Percentiles rank a stretch among this genome's conserved stretches.
These are phyloP conservation scores for Saprolegnia parasitica DNA, from an alignment of 352 stramenopile genomes.

Conservation along the genomic window DNA sequence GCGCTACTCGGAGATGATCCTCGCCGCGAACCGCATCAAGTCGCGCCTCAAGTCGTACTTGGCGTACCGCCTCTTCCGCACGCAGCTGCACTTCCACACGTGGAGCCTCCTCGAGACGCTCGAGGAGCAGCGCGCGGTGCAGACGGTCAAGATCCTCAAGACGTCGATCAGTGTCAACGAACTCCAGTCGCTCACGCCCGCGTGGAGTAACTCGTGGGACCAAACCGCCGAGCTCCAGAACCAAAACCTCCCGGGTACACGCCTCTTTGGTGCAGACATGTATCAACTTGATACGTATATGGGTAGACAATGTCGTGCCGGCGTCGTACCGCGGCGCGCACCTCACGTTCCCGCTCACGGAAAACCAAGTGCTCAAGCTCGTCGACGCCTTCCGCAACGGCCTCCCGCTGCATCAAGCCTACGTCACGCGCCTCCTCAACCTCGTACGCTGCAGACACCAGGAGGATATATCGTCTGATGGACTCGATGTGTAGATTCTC, in stretches of 20 bases:
- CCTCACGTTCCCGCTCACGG: slow-evolving; percentile 58
- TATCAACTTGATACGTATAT: neutral
- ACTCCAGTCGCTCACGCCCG: slow-evolving; percentile 68
- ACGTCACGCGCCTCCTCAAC: slow-evolving; percentile 69
- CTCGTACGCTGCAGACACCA: slow-evolving; percentile 41
- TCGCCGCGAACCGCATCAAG: slow-evolving; percentile 81
- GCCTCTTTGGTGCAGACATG: neutral
- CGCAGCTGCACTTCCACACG: slow-evolving; percentile 80
- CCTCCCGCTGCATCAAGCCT: slow-evolving; percentile 72
- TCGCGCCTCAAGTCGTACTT: slow-evolving; percentile 64
- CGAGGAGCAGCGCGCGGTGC: slow-evolving; percentile 51
- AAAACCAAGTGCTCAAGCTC: slow-evolving; percentile 74
- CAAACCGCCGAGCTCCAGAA: neutral
- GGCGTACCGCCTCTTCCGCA: slow-evolving; percentile 68
- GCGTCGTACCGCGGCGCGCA: slow-evolving; percentile 60
- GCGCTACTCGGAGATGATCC: slow-evolving; percentile 67
- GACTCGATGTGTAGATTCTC: neutral
- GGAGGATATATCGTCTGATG: too few relatives aligned
- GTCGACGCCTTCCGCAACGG: slow-evolving; percentile 83
- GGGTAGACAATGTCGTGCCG: slow-evolving; percentile 8
- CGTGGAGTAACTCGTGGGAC: slow-evolving; percentile 20
- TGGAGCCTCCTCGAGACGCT: slow-evolving; percentile 79
- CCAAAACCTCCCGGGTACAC: neutral
- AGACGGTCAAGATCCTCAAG: slow-evolving; percentile 76
- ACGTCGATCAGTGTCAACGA: slow-evolving; percentile 79